These are phyloP conservation scores for Diaporthe nobilis DNA, from an alignment of 2,329 filamentous ascomycete species.

Conservation along the genomic window DNA sequence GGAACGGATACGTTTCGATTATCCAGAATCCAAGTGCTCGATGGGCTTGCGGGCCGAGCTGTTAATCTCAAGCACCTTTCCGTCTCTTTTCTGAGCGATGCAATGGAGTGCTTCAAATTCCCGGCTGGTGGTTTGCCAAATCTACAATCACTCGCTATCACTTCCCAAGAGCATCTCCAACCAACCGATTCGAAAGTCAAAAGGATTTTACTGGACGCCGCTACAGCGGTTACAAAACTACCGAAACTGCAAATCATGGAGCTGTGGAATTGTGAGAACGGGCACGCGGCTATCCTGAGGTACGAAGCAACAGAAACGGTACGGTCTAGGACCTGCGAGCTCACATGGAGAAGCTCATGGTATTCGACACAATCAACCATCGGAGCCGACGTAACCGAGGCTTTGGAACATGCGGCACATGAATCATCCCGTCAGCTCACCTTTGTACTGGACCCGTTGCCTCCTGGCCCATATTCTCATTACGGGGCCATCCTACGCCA, in stretches of 20 bases:
- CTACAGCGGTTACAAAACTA: background rate
- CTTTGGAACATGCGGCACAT: background rate
- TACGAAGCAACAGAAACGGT: background rate
- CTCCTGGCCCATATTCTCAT: background rate
- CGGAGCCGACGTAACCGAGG: too few species aligned
- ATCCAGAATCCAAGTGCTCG: background rate
- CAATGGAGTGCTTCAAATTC: background rate
- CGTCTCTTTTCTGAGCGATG: constrained; percentile 24
- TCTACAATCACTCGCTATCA: constrained; percentile 9
- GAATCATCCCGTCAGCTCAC: constrained; percentile 1
- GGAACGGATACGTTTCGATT: background rate
- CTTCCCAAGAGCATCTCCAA: background rate
- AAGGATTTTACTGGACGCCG: background rate
- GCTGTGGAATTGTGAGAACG: constrained; percentile 24
- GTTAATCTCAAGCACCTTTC: constrained; percentile 27
- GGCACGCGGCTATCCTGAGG: constrained; percentile 5
- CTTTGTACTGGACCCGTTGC: constrained; percentile 12
- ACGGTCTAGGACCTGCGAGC: background rate
- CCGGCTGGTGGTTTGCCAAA: background rate
- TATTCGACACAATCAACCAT: background rate
- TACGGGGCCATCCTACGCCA: constrained; percentile 1
- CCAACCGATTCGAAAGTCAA: background rate
- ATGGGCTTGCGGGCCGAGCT: background rate
- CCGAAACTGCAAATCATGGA: constrained; percentile 32
- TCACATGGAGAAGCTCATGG: constrained; percentile 20